Conservation (phyloP, 2,329 filamentous ascomycete species). For the Fonsecaea pugnacius region DNA sequence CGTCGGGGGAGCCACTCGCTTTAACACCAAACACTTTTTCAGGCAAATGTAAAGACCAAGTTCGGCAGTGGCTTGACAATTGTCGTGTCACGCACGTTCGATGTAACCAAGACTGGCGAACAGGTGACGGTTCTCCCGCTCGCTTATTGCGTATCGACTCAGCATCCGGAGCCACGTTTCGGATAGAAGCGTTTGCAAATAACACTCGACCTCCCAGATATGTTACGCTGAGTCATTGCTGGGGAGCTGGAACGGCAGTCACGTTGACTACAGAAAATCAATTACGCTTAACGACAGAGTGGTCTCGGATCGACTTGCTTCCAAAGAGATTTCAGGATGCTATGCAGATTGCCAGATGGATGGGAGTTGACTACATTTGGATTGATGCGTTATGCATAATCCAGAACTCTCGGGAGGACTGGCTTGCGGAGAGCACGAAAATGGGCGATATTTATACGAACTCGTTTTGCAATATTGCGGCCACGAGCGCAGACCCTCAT, state of each 20-base stretch:
- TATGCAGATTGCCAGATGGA: slow-evolving; percentile 37
- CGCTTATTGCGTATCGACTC: background rate
- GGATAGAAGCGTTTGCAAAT: background rate
- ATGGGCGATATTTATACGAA: slow-evolving; percentile 31
- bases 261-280: background rate
- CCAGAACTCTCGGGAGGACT: slow-evolving; percentile 38
- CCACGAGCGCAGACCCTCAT: slow-evolving; percentile 20
- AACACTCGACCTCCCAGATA: background rate
- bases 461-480: slow-evolving; percentile 30
- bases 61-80: slow-evolving; percentile 5
- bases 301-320: slow-evolving; percentile 37
- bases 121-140: background rate
- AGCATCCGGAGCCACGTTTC: background rate
- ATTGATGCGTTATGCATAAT: slow-evolving; percentile 44
- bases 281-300: background rate
- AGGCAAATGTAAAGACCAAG: slow-evolving; percentile 4
- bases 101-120: slow-evolving; percentile 8
- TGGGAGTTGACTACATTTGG: slow-evolving; percentile 41
- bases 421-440: slow-evolving; percentile 16
- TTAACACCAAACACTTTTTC: background rate
- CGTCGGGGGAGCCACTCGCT: background rate
- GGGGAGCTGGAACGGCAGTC: slow-evolving; percentile 5
- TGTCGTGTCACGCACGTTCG: background rate
- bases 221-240: slow-evolving; percentile 8
- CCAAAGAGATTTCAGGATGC: slow-evolving; percentile 48